Evolutionary conservation across 306 rosid genomes (phyloP).

Genomic region (Quercus variabilis): DNA sequence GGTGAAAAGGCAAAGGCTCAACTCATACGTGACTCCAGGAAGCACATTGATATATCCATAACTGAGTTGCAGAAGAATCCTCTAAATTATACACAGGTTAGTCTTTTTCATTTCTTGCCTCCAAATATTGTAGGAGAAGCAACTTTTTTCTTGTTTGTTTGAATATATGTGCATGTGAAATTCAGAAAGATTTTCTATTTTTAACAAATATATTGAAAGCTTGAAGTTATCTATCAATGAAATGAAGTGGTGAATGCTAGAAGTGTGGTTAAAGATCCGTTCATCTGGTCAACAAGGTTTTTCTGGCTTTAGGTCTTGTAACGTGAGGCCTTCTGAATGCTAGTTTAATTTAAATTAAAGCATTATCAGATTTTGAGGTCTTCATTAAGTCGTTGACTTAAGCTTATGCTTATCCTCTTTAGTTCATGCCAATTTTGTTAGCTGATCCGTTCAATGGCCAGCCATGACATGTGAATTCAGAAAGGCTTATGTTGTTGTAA

Average conservation of each 20-base stretch:
- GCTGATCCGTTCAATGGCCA: background rate
- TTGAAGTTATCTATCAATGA: background rate
- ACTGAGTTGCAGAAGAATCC: slow-evolving; percentile 94
- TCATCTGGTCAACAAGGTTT: background rate
- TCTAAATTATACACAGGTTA: slow-evolving; percentile 80
- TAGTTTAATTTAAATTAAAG: background rate
- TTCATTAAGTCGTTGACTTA: background rate
- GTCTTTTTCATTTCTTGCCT: slow-evolving; percentile 9
- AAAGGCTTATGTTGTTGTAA: no score
- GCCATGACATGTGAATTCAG: no score
- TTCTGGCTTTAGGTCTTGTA: background rate
- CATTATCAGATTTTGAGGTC: background rate
- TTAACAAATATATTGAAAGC: background rate
- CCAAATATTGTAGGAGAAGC: background rate
- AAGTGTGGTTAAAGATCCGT: background rate
- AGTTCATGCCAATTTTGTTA: background rate
- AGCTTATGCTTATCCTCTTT: background rate
- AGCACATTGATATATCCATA: slow-evolving; percentile 50
- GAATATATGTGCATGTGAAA: background rate
- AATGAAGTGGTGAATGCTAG: background rate
- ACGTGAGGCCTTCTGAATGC: background rate
- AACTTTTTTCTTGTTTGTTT: background rate
- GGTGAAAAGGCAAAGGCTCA: slow-evolving; percentile 99
- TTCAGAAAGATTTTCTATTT: background rate
- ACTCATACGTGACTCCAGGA: slow-evolving; percentile 82